These are phyloP conservation scores for Nevesoporus exiguus DNA, from an alignment of 768 basidiomycete species.

Conservation along the genomic window DNA sequence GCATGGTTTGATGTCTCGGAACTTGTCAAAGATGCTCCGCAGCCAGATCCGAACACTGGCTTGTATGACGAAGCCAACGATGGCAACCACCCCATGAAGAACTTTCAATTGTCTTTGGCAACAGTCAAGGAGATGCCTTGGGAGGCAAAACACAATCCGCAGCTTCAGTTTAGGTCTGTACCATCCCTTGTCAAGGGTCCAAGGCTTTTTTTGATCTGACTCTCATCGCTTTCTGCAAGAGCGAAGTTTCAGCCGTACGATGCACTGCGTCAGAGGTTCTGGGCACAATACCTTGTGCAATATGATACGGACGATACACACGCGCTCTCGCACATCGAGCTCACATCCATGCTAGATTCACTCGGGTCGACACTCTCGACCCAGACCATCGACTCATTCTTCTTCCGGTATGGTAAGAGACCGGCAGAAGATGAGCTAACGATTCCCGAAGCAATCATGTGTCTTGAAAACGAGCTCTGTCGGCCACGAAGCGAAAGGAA, in stretches of 20 bases:
- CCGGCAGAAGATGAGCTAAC: slow-evolving; percentile 69
- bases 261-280: slow-evolving; percentile 85
- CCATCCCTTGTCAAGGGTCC: background rate
- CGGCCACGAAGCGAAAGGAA: slow-evolving; percentile 72
- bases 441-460: slow-evolving; percentile 74
- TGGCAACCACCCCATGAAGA: slow-evolving; percentile 55
- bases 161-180: slow-evolving; percentile 58
- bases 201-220: slow-evolving; percentile 3
- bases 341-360: slow-evolving; percentile 94
- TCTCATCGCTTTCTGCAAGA: slow-evolving; percentile 34
- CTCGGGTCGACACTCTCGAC: slow-evolving; percentile 87
- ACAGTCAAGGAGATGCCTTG: slow-evolving; percentile 63
- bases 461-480: slow-evolving; percentile 80
- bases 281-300: slow-evolving; percentile 83
- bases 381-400: slow-evolving; percentile 80
- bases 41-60: slow-evolving; percentile 56
- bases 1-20: slow-evolving; percentile 66
- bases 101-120: slow-evolving; percentile 62
- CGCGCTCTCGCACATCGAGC: slow-evolving; percentile 74
- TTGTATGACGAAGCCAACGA: slow-evolving; percentile 38
- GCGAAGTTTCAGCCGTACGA: slow-evolving; percentile 97
- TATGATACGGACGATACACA: slow-evolving; percentile 87
- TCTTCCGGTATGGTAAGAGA: slow-evolving; percentile 62
- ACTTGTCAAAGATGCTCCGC: slow-evolving; percentile 63
- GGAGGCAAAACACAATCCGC: slow-evolving; percentile 71